These are phyloP conservation scores for Centrapalus pauciflorus DNA, from an alignment of 129 eudicot genomes.

Conservation along the genomic window DNA sequence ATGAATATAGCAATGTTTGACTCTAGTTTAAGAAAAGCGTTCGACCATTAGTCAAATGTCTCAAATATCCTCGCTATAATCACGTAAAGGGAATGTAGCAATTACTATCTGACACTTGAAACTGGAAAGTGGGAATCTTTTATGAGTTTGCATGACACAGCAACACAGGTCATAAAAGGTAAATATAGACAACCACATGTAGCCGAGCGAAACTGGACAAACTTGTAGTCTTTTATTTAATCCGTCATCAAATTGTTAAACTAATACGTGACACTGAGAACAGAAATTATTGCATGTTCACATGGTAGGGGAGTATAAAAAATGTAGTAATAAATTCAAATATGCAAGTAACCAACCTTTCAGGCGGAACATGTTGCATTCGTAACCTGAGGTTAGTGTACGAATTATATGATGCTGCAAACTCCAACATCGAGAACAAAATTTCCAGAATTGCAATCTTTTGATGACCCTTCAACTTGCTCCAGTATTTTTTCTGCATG, in stretches of 20 bases:
- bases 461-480: slow-evolving; percentile 60
- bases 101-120: too few relatives aligned
- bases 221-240: too few relatives aligned
- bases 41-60: slow-evolving; percentile 18
- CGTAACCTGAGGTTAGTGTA: slow-evolving; percentile 74
- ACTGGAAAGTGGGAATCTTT: background rate
- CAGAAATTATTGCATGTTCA: too few relatives aligned
- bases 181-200: background rate
- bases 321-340: background rate
- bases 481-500: slow-evolving; percentile 84
- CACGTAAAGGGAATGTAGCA: too few relatives aligned
- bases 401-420: slow-evolving; percentile 92
- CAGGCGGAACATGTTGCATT: slow-evolving; percentile 69
- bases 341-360: slow-evolving; percentile 49
- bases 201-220: too few relatives aligned
- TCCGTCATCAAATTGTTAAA: background rate
- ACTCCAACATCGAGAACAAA: slow-evolving; percentile 66
- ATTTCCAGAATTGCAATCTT: slow-evolving; percentile 65
- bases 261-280: background rate
- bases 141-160: background rate
- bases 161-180: background rate
- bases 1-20: slow-evolving; percentile 28
- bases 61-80: background rate
- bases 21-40: slow-evolving; percentile 29
- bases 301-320: background rate